Conservation (phyloP, 2,329 filamentous ascomycete genomes). For the Sclerotinia spermophila region DNA sequence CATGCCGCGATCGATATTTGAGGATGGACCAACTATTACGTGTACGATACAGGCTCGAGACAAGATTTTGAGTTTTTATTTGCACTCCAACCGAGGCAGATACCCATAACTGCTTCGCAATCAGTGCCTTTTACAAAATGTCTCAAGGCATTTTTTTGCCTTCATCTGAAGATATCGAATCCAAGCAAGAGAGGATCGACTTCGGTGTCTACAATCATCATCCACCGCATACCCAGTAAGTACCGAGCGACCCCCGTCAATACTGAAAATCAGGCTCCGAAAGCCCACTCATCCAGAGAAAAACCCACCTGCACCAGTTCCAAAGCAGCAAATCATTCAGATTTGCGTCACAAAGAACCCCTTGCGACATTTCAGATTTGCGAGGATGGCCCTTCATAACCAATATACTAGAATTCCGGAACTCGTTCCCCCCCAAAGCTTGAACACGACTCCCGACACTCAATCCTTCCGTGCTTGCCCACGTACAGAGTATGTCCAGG, state of each 20-base stretch:
- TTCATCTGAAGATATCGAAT: background rate
- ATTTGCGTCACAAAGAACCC: background rate
- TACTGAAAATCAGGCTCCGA: background rate
- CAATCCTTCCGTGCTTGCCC: background rate
- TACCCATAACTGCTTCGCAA: background rate
- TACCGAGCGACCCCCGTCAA: background rate
- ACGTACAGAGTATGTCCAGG: too few species aligned
- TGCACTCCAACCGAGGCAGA: background rate
- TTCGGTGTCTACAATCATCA: background rate
- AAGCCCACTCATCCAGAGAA: background rate
- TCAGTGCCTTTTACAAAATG: background rate
- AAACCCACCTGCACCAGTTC: background rate
- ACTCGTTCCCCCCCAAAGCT: conserved; percentile 1
- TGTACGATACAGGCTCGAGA: background rate
- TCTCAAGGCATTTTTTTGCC: background rate
- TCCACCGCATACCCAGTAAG: background rate
- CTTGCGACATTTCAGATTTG: background rate
- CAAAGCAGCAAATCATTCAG: background rate
- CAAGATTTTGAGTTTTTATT: background rate
- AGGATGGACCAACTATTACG: background rate
- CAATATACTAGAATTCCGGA: background rate
- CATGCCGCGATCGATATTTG: background rate
- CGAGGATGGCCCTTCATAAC: background rate
- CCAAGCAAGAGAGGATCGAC: background rate
- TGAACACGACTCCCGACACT: background rate